Conservation (phyloP, 2,329 filamentous ascomycete species). For the Lachnellula suecica region DNA sequence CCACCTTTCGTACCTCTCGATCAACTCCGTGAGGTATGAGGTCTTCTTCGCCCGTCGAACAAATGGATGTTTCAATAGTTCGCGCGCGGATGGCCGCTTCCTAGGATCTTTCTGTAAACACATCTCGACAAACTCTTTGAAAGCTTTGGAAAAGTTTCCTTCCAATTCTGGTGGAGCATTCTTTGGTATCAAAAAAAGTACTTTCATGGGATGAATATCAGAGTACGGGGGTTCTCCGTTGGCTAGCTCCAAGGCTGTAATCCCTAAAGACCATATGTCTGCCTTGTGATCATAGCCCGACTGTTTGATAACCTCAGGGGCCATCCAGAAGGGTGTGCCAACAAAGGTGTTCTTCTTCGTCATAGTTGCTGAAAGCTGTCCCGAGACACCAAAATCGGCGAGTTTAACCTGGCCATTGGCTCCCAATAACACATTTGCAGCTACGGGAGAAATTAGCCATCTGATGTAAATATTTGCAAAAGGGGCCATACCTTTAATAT, state of each 20-base stretch:
- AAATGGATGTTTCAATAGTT: constrained; percentile 86
- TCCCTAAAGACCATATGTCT: constrained; percentile 95
- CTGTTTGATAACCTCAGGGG: constrained; percentile 97
- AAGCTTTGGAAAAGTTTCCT: constrained; percentile 77
- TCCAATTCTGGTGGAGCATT: constrained; percentile 82
- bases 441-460: constrained; percentile 43
- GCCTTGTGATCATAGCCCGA: constrained; percentile 97
- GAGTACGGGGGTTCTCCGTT: constrained; percentile 92
- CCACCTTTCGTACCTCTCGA: constrained; percentile 88
- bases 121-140: constrained; percentile 81
- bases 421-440: constrained; percentile 87
- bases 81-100: constrained; percentile 82
- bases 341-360: constrained; percentile 99
- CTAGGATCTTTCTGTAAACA: constrained; percentile 88
- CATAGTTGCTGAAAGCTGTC: constrained; percentile 95
- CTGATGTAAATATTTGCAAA: constrained; percentile 5
- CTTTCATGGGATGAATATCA: constrained; percentile 98
- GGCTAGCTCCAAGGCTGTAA: constrained; percentile 88
- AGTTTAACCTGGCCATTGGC: constrained; percentile 95
- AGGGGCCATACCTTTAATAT: constrained; percentile 78
- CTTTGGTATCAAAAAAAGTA: constrained; percentile 93
- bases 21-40: constrained; percentile 93
- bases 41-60: constrained; percentile 91
- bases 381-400: constrained; percentile 95
- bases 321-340: constrained; percentile 99